Base-by-base conservation (phyloP, 331 rosid genomes). In the Cydonia oblonga region DNA sequence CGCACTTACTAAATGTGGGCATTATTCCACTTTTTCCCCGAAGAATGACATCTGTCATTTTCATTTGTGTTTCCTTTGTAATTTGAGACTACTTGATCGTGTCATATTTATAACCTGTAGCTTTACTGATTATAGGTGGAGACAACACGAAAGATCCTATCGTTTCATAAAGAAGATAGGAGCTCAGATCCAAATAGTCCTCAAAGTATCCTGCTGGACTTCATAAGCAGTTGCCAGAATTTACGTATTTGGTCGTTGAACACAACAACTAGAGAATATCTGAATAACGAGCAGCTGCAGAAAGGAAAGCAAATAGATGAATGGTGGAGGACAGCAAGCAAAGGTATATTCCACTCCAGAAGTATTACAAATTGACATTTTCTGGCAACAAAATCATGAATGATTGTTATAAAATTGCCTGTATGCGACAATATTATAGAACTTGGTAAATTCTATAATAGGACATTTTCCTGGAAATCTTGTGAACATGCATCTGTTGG, bases 291-390 rank as follows among this genome's bases (percentile, higher is more conserved):
- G 82, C 98, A 93, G 71, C 96, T 93, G 74, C 98, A 93, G 70
- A 93, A 93, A 77, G 98, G 98, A 84, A 93, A 93, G 80, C 97
- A 91, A 83, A 93, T 93, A 74, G 98, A 93, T 85, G 98, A 91
- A 84, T 93, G 98, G 98, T 93, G 97, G 98, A 91, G 88, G 80
- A 96, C 89, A 85, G 96, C 92, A 14, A 89, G 85, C 87, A 91
- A 93, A 93, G 98, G 97, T 91, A 86, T 65, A 59, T 74, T 69
- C 64, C 70, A 58, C 4, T 64, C 78, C 66, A n/a, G 12, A 69
- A 53, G 51, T 25, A 61, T 52, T 54, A 30, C 68, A 23, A 53
- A 15, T 32, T 23, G 24, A 56, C 32, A 32, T 25, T 11, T 57
- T 69, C 51, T 51, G 66, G 62, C 56, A 16, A 58, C 32, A 26